These are phyloP conservation scores for Candida andamanensis DNA, from an alignment of 805 yeast genomes.

Conservation along the genomic window DNA sequence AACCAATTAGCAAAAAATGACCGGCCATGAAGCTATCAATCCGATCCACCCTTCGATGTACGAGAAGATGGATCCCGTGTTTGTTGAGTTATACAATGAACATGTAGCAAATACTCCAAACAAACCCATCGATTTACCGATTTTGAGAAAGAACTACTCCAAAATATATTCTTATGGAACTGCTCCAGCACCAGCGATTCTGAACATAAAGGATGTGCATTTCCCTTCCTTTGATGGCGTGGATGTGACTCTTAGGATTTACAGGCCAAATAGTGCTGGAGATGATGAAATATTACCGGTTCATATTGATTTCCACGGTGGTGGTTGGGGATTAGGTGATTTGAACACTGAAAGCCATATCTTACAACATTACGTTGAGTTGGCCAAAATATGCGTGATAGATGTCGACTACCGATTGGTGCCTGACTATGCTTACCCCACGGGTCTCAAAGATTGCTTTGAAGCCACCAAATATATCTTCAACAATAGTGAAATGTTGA, in stretches of 20 bases:
- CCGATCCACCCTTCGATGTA: slow-evolving; percentile 22
- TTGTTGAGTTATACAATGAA: slow-evolving; percentile 26
- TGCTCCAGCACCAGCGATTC: slow-evolving; percentile 20
- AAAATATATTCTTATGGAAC: slow-evolving; percentile 32
- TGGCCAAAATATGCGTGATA: slow-evolving; percentile 20
- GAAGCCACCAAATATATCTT: slow-evolving; percentile 21
- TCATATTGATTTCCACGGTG: slow-evolving; percentile 28
- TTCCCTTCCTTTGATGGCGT: slow-evolving; percentile 21
- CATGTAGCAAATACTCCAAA: slow-evolving; percentile 22
- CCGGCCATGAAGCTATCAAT: slow-evolving; percentile 15
- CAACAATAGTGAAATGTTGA: slow-evolving; percentile 15
- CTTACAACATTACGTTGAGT: slow-evolving; percentile 19
- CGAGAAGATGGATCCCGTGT: slow-evolving; percentile 29
- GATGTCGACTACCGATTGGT: slow-evolving; percentile 26
- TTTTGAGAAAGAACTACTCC: slow-evolving; percentile 27
- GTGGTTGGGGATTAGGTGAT: slow-evolving; percentile 30
- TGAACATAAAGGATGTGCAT: slow-evolving; percentile 19
- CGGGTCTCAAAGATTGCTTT: slow-evolving; percentile 22
- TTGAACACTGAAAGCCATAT: slow-evolving; percentile 24
- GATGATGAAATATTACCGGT: slow-evolving; percentile 21
- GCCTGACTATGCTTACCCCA: slow-evolving; percentile 24
- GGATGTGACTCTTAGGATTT: slow-evolving; percentile 18
- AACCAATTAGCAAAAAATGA: slow-evolving; percentile 7
- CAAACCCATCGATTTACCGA: slow-evolving; percentile 22
- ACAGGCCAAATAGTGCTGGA: slow-evolving; percentile 19